Base-by-base conservation (phyloP, 495 filamentous ascomycete genomes). In the Bryoglossum gracile region DNA sequence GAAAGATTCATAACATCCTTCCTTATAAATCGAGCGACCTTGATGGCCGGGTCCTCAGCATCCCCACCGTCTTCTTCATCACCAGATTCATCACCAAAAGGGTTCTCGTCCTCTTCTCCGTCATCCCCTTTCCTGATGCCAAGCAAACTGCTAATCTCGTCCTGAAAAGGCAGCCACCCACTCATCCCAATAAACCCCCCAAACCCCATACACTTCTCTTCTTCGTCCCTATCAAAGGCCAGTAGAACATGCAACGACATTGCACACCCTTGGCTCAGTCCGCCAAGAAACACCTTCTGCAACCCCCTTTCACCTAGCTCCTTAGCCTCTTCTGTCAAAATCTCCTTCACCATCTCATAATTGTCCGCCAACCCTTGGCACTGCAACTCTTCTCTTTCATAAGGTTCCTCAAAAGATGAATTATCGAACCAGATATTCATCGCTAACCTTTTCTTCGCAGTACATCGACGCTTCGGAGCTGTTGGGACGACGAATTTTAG, bases 201-300 rank as follows among this genome's bases (percentile, higher is more conserved):
- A 0, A 80, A 3, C 11, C 9, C 17, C 21, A 4, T n/a, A n/a
- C n/a, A n/a, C n/a, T n/a, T 14, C 22, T 45, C 32, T 30, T 6
- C 13, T 13, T 30, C 26, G 5, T 13, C 13, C 6, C 6, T 6
- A 6, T 30, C 6, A 30, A 6, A 30, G 35, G 53, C 56, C 6
- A 81, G 61, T 19, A 79, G 56, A 0, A 64, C 58, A 51, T 67
- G 70, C 24, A 80, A 50, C 5, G 68, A 64, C 2, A 66, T 74
- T 3, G 71, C 78, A 61, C 75, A 74, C 0, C 77, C 77, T 46
- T 77, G 71, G 36, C 73, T 77, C 11, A 81, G 63, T 0, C 74
- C 75, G 9, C 74, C 70, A 1, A 81, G 55, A 54, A 70, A 67
- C 4, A 81, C 50, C 8, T 61, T 62, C n/a, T n/a, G n/a, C n/a